phyloP scores from a whole-genome alignment of 345 rosid species.

The Murraya koenigii region DNA sequence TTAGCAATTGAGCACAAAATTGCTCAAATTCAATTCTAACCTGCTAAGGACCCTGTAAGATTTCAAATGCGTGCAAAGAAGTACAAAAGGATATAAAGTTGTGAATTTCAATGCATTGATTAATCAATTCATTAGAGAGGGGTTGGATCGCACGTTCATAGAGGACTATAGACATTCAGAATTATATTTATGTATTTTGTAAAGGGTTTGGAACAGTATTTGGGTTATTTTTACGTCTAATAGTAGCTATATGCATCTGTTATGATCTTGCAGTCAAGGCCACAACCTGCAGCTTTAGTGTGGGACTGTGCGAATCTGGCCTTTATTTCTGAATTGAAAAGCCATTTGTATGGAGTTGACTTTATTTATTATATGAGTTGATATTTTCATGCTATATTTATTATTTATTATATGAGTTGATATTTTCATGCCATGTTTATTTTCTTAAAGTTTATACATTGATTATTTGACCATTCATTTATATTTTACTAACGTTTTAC shows the following conservation, averaged over 20 bases:
- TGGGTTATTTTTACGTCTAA: background rate
- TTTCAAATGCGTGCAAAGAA: background rate
- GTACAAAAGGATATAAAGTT: background rate
- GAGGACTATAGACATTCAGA: background rate
- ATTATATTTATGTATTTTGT: background rate
- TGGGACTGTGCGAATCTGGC: slow-evolving; percentile 56
- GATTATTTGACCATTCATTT: background rate
- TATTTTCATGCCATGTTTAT: too few species aligned
- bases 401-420: background rate
- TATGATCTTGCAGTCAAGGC: slow-evolving; percentile 54
- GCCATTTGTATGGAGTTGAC: slow-evolving; percentile 72
- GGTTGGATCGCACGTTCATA: background rate
- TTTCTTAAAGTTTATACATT: background rate
- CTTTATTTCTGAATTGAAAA: slow-evolving; percentile 65
- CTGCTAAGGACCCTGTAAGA: background rate
- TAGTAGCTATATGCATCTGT: slow-evolving; percentile 15
- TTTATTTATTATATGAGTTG: too few species aligned
- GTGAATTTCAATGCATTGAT: too few species aligned
- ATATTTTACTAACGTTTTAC: background rate
- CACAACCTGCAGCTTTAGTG: slow-evolving; percentile 72
- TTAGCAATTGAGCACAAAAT: background rate
- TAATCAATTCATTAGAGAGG: too few species aligned
- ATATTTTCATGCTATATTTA: too few species aligned
- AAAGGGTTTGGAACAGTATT: background rate
- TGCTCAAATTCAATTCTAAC: background rate